Evolutionary conservation across 208 protist genomes (phyloP).

Genomic region (Borovskyia barvae): DNA sequence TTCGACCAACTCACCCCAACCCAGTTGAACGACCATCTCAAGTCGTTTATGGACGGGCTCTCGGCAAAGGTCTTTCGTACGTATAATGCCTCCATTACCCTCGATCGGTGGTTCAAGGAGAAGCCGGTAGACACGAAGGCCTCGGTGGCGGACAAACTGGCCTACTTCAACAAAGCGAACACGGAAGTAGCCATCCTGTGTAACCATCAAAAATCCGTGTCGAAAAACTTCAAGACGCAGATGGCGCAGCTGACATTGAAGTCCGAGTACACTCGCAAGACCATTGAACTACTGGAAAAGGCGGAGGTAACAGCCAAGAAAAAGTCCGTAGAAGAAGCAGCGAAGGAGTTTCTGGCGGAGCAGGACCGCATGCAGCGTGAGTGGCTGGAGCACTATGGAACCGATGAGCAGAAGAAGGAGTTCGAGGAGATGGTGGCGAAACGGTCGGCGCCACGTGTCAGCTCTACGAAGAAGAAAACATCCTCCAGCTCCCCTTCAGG

Average conservation of each 20-base stretch:
- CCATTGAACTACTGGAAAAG: constrained; percentile 82
- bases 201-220: constrained; percentile 98
- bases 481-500: constrained; percentile 25
- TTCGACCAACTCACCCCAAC: constrained; percentile 94
- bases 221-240: constrained; percentile 85
- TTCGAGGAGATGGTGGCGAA: constrained; percentile 79
- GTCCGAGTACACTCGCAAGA: constrained; percentile 64
- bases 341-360: constrained; percentile 83
- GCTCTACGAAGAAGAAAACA: constrained; percentile 26
- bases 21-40: constrained; percentile 96
- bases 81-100: constrained; percentile 98
- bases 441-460: constrained; percentile 33
- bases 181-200: constrained; percentile 98
- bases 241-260: constrained; percentile 86
- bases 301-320: constrained; percentile 56
- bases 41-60: constrained; percentile 96
- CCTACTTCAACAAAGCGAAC: constrained; percentile 98
- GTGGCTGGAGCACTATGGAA: constrained; percentile 88
- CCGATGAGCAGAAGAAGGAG: constrained; percentile 86
- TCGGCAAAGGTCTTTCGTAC: constrained; percentile 99
- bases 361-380: constrained; percentile 87
- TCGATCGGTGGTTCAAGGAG: constrained; percentile 96
- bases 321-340: constrained; percentile 63
- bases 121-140: constrained; percentile 70
- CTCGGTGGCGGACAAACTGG: constrained; percentile 85